phyloP scores from a whole-genome alignment of 2,329 filamentous ascomycete genomes.

The Clonostachys solani region DNA sequence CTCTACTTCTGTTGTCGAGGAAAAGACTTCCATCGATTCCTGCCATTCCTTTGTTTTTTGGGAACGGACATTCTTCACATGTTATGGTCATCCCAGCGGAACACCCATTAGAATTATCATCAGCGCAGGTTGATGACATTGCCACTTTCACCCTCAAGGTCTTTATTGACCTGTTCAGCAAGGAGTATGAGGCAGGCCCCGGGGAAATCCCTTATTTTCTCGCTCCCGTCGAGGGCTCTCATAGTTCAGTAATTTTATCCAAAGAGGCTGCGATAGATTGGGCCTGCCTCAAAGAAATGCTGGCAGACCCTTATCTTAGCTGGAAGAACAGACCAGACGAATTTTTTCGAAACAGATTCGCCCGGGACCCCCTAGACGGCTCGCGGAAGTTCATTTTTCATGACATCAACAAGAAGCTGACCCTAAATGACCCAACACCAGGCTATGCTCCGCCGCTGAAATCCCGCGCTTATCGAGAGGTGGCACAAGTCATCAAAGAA shows the following conservation, averaged over 20 bases:
- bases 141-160: slow-evolving; percentile 69
- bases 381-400: slow-evolving; percentile 55
- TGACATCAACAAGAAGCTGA: slow-evolving; percentile 52
- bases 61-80: slow-evolving; percentile 53
- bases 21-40: slow-evolving; percentile 60
- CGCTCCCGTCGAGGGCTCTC: slow-evolving; percentile 45
- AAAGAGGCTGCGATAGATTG: slow-evolving; percentile 40
- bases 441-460: slow-evolving; percentile 41
- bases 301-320: slow-evolving; percentile 21
- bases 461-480: slow-evolving; percentile 34
- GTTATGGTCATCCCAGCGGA: slow-evolving; percentile 41
- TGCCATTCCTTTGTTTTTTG: slow-evolving; percentile 68
- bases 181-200: slow-evolving; percentile 63
- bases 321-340: slow-evolving; percentile 38
- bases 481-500: slow-evolving; percentile 65
- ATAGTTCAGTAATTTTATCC: background rate
- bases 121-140: slow-evolving; percentile 47
- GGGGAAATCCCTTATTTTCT: slow-evolving; percentile 79
- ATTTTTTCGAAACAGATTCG: slow-evolving; percentile 48
- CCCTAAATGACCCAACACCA: slow-evolving; percentile 62
- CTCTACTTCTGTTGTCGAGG: slow-evolving; percentile 69
- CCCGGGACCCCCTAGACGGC: slow-evolving; percentile 57
- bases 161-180: slow-evolving; percentile 86
- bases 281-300: slow-evolving; percentile 42
- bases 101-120: slow-evolving; percentile 34